Conservation (phyloP, 2,329 filamentous ascomycete species). For the Hypoxylon sp. region DNA sequence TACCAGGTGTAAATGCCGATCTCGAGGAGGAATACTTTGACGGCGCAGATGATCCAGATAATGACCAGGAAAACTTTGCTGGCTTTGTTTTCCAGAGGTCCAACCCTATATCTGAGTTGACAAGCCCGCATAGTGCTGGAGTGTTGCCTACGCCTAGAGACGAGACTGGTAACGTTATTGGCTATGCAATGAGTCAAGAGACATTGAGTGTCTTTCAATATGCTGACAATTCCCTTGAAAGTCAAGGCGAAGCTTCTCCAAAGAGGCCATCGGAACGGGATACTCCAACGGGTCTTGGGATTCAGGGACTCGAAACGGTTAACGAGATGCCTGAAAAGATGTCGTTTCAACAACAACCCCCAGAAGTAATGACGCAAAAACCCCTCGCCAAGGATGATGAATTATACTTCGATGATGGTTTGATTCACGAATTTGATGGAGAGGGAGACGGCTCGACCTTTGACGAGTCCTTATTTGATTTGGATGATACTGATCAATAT, state of each 20-base stretch:
- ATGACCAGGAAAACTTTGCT: slow-evolving; percentile 73
- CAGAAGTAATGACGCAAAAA: slow-evolving; percentile 32
- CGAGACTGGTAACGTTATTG: slow-evolving; percentile 68
- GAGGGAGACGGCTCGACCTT: slow-evolving; percentile 71
- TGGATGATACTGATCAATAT: slow-evolving; percentile 74
- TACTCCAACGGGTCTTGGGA: slow-evolving; percentile 59
- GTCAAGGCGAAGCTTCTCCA: slow-evolving; percentile 22
- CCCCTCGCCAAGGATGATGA: slow-evolving; percentile 67
- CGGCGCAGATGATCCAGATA: slow-evolving; percentile 62
- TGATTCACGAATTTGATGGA: slow-evolving; percentile 67
- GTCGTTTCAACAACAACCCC: slow-evolving; percentile 41
- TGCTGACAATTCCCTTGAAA: slow-evolving; percentile 24
- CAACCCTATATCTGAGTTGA: slow-evolving; percentile 64
- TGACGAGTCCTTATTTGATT: slow-evolving; percentile 81
- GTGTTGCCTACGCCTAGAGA: slow-evolving; percentile 70
- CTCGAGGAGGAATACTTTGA: slow-evolving; percentile 61
- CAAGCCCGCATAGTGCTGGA: slow-evolving; percentile 65
- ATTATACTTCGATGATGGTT: slow-evolving; percentile 78
- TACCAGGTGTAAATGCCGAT: slow-evolving; percentile 70
- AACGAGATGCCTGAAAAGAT: slow-evolving; percentile 39
- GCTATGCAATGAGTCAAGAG: slow-evolving; percentile 68
- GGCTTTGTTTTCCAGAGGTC: slow-evolving; percentile 72
- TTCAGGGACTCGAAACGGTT: slow-evolving; percentile 56
- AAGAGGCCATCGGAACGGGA: slow-evolving; percentile 41
- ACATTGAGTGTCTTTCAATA: slow-evolving; percentile 54